Base-by-base conservation (phyloP, 2,329 filamentous ascomycete genomes). In the Trichoderma sp. region DNA sequence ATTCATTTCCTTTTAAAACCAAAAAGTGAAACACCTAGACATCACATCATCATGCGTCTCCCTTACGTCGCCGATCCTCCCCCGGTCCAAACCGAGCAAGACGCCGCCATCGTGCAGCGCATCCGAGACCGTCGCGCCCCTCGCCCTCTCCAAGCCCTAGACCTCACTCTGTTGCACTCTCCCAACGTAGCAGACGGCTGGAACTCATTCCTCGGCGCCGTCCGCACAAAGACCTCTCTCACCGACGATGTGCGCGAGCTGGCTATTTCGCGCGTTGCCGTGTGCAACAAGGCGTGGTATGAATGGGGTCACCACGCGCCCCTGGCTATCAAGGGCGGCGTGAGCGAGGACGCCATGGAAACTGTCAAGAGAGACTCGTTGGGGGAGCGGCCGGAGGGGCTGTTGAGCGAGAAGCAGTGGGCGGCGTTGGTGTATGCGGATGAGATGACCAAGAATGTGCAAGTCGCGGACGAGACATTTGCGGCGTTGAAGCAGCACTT, bases 241-340 rank as follows among this genome's bases (percentile, higher is more conserved):
- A 73, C 84, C 4, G 88, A 86, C 66, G 87, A 89, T 79, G 81
- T 95, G 71, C 91, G 93, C 78, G 94, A 97, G 86, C 87, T 95
- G 21, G 92, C 93, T 78, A 95, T 97, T 79, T 94, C 91, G 80
- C 90, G 94, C 66, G 93, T 97, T 16, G 95, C 95, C 14, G 91
- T 93, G 18, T 89, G 94, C 80, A 97, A 97, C 84, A 84, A 88
- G 21, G 95, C 95, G 2, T 94, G 93, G 91, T 97, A 95, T 83
- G 95, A 97, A 83, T 97, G 94, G 94, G 89, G 86, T 45, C 90
- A 94, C 73, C 95, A 97, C 82, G 92, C 91, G 18, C 94, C 94
- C 1, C 87, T 96, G 16, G 88, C 89, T 5, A 85, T 87, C 9
- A 85, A 85, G 24, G 91, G 88, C 0, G 91, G 92, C 6, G 88